phyloP scores from a whole-genome alignment of 768 basidiomycete species.

The Calocybe cyanea region DNA sequence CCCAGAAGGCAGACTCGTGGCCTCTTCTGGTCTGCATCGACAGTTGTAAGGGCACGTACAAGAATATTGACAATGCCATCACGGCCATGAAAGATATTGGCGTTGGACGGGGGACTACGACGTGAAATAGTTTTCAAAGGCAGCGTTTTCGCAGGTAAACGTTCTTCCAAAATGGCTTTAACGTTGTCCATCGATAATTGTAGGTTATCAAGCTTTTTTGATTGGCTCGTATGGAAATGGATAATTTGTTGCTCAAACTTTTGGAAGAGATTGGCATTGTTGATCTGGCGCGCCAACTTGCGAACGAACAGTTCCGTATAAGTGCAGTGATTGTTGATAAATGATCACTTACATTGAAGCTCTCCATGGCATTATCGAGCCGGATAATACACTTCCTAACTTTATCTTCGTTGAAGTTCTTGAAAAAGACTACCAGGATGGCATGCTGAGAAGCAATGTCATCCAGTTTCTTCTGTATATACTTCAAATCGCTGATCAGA shows the following conservation, averaged over 20 bases:
- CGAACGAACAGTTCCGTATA: not conserved
- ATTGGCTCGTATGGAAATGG: slow-evolving; percentile 2
- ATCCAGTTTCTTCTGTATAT: slow-evolving; percentile 2
- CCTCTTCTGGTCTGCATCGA: not conserved
- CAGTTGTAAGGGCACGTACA: slow-evolving; percentile 4
- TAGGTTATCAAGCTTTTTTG: not conserved
- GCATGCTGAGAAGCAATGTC: slow-evolving; percentile 4
- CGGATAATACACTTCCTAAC: slow-evolving; percentile 5
- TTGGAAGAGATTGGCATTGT: not conserved
- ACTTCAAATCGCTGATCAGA: slow-evolving; percentile 4
- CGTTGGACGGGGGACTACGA: slow-evolving; percentile 9
- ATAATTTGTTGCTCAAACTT: slow-evolving; percentile 2
- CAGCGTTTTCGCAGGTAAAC: not conserved
- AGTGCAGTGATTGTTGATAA: not conserved
- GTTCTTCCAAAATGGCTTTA: slow-evolving; percentile 4
- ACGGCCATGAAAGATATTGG: slow-evolving; percentile 18
- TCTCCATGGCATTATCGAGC: slow-evolving; percentile 2
- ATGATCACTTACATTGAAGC: slow-evolving; percentile 3
- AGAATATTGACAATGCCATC: slow-evolving; percentile 16
- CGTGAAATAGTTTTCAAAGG: not conserved
- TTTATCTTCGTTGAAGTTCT: slow-evolving; percentile 8
- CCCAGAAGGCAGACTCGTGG: slow-evolving; percentile 22
- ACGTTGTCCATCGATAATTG: slow-evolving; percentile 7
- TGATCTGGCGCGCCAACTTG: slow-evolving; percentile 6
- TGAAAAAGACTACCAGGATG: slow-evolving; percentile 1